These are phyloP conservation scores for Inonotus hispidus DNA, from an alignment of 1,284 basidiomycete species.

Conservation along the genomic window DNA sequence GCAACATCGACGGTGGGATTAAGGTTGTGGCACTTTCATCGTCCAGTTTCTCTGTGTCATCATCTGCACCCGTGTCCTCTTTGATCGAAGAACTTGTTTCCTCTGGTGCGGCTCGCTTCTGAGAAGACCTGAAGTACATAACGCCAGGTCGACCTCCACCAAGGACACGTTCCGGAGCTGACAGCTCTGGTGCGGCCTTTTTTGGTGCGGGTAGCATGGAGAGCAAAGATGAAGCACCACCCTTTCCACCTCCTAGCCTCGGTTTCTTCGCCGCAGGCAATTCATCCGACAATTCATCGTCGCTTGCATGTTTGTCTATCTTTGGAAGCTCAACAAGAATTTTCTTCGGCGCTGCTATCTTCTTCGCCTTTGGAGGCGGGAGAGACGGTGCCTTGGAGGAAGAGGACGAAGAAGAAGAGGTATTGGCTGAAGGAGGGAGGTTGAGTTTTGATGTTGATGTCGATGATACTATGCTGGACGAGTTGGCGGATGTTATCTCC, in stretches of 20 bases:
- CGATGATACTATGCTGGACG: conserved; percentile 17
- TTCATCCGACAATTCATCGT: conserved; percentile 36
- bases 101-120: conserved; percentile 15
- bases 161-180: conserved; percentile 49
- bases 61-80: conserved; percentile 21
- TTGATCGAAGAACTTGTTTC: conserved; percentile 1
- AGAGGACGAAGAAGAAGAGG: conserved; percentile 25
- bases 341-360: conserved; percentile 48
- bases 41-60: conserved; percentile 2
- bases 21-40: conserved; percentile 33
- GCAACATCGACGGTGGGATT: conserved; percentile 47
- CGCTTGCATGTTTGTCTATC: conserved; percentile 37
- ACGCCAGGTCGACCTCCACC: conserved; percentile 60
- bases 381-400: conserved; percentile 30
- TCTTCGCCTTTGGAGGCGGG: conserved; percentile 33
- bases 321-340: conserved; percentile 63
- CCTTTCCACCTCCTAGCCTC: conserved; percentile 43
- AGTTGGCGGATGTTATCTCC: conserved; percentile 22
- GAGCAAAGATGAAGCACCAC: conserved; percentile 59
- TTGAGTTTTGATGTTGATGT: conserved; percentile 25
- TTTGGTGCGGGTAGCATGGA: conserved; percentile 75
- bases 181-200: conserved; percentile 36
- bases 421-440: conserved; percentile 30
- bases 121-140: conserved; percentile 41
- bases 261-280: conserved; percentile 56